A percentile compares a stretch with the other conserved stretches of the same genome.
Conservation (phyloP, 1,284 basidiomycete genomes). For the Phellopilus nigrolimitatus region DNA sequence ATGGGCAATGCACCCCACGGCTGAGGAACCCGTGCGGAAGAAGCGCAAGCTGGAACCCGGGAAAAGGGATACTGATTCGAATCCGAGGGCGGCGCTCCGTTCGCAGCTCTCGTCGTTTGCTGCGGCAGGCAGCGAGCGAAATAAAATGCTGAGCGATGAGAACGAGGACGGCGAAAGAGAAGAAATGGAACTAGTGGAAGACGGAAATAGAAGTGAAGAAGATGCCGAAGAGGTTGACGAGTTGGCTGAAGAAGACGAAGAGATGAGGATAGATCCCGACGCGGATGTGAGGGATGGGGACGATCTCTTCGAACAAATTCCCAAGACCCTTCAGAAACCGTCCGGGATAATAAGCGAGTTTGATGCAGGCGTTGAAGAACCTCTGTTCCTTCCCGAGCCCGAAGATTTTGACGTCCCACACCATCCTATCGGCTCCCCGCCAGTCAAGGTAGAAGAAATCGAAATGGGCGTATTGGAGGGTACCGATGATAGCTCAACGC, state of each 20-base stretch:
- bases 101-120: slow-evolving; percentile 48
- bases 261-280: slow-evolving; percentile 15
- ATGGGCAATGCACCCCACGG: slow-evolving; percentile 37
- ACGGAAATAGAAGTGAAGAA: slow-evolving; percentile 24
- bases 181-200: slow-evolving; percentile 20
- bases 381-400: slow-evolving; percentile 9
- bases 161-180: slow-evolving; percentile 19
- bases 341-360: slow-evolving; percentile 20
- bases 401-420: neutral
- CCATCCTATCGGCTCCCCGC: neutral
- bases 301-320: slow-evolving; percentile 10
- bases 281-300: slow-evolving; percentile 7
- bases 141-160: slow-evolving; percentile 17
- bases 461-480: slow-evolving; percentile 25
- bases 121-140: slow-evolving; percentile 39
- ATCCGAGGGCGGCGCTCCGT: slow-evolving; percentile 34
- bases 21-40: slow-evolving; percentile 24
- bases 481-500: slow-evolving; percentile 26
- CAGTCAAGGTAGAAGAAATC: slow-evolving; percentile 22
- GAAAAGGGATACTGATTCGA: slow-evolving; percentile 20
- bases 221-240: slow-evolving; percentile 25
- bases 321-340: neutral
- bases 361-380: slow-evolving; percentile 19
- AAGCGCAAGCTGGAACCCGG: slow-evolving; percentile 25
- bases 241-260: slow-evolving; percentile 23